Evolutionary conservation across 257 asterid species (phyloP), one percentile per base, ranked within the genome.

Genomic region (Capsicum baccatum): DNA sequence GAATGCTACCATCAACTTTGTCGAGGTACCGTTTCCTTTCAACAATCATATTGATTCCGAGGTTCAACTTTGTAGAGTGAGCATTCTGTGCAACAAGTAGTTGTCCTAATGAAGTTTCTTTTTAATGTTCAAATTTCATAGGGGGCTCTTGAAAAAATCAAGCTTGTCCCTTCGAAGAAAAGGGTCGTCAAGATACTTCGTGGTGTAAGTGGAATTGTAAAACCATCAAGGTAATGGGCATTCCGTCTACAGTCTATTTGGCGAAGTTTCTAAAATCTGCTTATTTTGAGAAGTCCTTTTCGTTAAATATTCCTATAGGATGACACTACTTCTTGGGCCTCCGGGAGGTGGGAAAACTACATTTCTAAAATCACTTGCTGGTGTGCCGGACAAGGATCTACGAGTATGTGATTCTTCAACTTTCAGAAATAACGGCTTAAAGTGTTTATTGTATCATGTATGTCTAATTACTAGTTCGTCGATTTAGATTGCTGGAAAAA

Each of bases 311-410:
- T 10, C 87, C 58, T 83, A 16, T 84, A 95, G 99, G 97, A 91
- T 94, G 97, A 91, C 98, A 17, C 92, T 97, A 68, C 97, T 97
- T 88, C 97, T 97, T 42, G 99, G 99, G 60, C 99, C 99, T 83
- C 99, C 99, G 2, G 91, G 98, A 3, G 79, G 98, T 10, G 99
- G 99, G 79, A 97, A 97, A 87, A 97, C 98, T 37, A 88, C 91
- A 37, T 83, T 95, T 85, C 88, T 97, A 47, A 92, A 92, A 87
- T 93, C 98, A 76, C 98, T 97, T 62, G 93, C 99, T 8, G 98
- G 94, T 67, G 91, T 84, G 69, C 89, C 88, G 80, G 99, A 95
- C 67, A 86, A 89, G 83, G 94, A 95, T 80, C 92, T 90, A 33
- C 87, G 88, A 85, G 92, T 90, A 63, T 54, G 86, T 70, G 44